Evolutionary conservation across 371 early-diverging fungal genomes (phyloP).

Genomic region (Rhizomucor pusillus): DNA sequence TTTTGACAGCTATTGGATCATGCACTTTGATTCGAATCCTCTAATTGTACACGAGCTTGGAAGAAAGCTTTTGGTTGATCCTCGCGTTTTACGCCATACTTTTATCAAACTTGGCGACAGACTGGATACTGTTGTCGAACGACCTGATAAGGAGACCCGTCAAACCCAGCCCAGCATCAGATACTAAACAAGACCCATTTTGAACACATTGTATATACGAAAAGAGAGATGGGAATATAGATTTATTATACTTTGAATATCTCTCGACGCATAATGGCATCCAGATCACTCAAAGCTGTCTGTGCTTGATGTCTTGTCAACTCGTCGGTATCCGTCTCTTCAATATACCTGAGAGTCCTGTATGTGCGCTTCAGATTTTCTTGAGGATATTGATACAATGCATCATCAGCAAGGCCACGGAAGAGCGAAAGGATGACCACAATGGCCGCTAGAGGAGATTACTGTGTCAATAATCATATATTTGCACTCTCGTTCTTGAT

Average conservation of each 20-base stretch:
- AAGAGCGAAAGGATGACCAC: conserved; percentile 67
- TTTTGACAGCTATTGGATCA: conserved; percentile 62
- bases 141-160: conserved; percentile 48
- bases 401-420: conserved; percentile 60
- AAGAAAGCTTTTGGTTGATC: conserved; percentile 65
- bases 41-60: conserved; percentile 55
- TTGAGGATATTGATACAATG: conserved; percentile 55
- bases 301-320: conserved; percentile 65
- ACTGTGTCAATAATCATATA: neutral
- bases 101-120: conserved; percentile 73
- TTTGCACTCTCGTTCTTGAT: neutral
- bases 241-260: conserved; percentile 21
- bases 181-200: neutral
- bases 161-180: neutral
- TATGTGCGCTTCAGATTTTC: conserved; percentile 57
- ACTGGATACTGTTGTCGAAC: conserved; percentile 53
- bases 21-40: conserved; percentile 81
- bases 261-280: conserved; percentile 53
- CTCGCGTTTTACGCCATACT: conserved; percentile 76
- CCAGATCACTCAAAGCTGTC: conserved; percentile 62
- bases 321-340: conserved; percentile 66
- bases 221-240: neutral
- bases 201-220: conserved; percentile 1
- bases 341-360: conserved; percentile 59
- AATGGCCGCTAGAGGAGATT: conserved; percentile 49